Conservation (phyloP, 78 protist species). For the Dictyostelium intermedium region DNA sequence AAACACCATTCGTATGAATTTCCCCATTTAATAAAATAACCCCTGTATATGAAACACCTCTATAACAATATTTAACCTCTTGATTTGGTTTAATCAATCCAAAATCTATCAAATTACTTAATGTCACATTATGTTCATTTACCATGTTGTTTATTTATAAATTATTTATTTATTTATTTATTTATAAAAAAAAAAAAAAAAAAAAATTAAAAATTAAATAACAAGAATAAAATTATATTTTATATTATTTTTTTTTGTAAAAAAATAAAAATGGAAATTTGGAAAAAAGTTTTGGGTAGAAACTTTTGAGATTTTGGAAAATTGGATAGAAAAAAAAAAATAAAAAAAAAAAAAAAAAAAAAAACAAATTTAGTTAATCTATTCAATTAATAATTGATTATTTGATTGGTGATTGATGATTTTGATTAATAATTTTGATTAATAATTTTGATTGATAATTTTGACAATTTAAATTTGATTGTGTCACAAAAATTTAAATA, state of each 20-base stretch:
- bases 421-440: too few species aligned
- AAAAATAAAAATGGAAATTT: neutral
- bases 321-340: neutral
- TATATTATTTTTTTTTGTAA: too few species aligned
- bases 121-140: constrained; percentile 70
- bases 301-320: too few species aligned
- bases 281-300: too few species aligned
- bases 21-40: constrained; percentile 29
- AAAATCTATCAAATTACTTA: constrained; percentile 26
- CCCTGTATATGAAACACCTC: constrained; percentile 46
- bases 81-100: constrained; percentile 36
- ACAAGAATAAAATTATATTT: too few species aligned
- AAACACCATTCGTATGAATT: constrained; percentile 57
- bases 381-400: neutral
- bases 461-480: too few species aligned
- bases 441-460: too few species aligned
- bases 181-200: neutral
- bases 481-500: too few species aligned
- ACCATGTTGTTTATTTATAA: constrained; percentile 13
- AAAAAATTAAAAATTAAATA: too few species aligned
- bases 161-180: neutral
- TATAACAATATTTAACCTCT: constrained; percentile 48
- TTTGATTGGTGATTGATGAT: too few species aligned
- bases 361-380: too few species aligned
- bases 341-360: too few species aligned